Evolutionary conservation across 805 yeast genomes (phyloP).

Genomic region (Kazachstania bromeliacearum): DNA sequence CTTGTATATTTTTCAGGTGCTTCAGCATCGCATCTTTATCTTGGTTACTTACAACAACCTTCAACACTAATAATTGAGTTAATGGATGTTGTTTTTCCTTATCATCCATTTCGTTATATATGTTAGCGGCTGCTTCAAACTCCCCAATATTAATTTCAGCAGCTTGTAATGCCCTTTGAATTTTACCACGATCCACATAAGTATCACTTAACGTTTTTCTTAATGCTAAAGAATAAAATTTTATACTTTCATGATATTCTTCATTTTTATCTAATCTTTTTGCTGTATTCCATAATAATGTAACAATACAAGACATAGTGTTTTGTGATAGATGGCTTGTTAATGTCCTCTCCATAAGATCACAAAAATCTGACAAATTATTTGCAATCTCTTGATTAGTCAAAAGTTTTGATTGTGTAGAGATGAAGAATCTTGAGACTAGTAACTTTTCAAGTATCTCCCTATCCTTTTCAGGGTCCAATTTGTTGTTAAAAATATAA

Average conservation of each 20-base stretch:
- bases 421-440: slow-evolving; percentile 19
- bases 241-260: slow-evolving; percentile 14
- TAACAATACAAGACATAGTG: slow-evolving; percentile 27
- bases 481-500: slow-evolving; percentile 28
- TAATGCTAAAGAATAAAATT: slow-evolving; percentile 23
- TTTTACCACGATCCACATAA: slow-evolving; percentile 28
- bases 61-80: slow-evolving; percentile 29
- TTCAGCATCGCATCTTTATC: slow-evolving; percentile 8
- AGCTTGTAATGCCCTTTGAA: slow-evolving; percentile 31
- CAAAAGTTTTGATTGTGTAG: slow-evolving; percentile 19
- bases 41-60: slow-evolving; percentile 10
- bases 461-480: slow-evolving; percentile 22
- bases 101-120: slow-evolving; percentile 20
- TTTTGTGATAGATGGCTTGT: slow-evolving; percentile 20
- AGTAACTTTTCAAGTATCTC: slow-evolving; percentile 24
- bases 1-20: slow-evolving; percentile 28
- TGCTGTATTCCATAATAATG: slow-evolving; percentile 35
- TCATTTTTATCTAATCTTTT: slow-evolving; percentile 24
- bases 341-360: slow-evolving; percentile 24
- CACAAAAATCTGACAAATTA: slow-evolving; percentile 18
- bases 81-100: slow-evolving; percentile 20
- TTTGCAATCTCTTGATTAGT: slow-evolving; percentile 15
- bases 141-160: slow-evolving; percentile 21
- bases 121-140: slow-evolving; percentile 13
- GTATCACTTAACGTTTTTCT: slow-evolving; percentile 19